Conservation (phyloP, 2,329 filamentous ascomycete genomes). For the Scolecobasidium constrictum region DNA sequence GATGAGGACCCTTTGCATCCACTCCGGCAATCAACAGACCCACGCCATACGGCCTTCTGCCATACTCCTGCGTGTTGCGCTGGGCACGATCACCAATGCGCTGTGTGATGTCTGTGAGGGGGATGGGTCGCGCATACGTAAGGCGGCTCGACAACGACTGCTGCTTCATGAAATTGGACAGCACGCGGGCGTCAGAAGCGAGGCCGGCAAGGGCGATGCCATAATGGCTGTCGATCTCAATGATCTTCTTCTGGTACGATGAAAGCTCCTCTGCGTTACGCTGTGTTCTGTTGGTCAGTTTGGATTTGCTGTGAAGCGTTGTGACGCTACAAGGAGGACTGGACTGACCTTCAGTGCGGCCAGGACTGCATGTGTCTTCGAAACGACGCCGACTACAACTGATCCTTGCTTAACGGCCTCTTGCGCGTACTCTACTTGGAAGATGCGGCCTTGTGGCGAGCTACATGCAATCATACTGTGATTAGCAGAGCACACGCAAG, state of each 20-base stretch:
- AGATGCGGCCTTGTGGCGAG: constrained; percentile 98
- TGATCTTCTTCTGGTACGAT: constrained; percentile 99
- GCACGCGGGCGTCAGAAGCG: constrained; percentile 92
- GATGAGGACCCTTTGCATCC: constrained; percentile 84
- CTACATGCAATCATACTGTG: too few relatives aligned
- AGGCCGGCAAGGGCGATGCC: constrained; percentile 94
- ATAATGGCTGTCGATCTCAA: constrained; percentile 89
- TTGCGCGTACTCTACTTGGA: constrained; percentile 97
- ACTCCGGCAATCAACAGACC: constrained; percentile 87
- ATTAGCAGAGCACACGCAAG: too few relatives aligned
- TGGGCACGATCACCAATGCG: constrained; percentile 95
- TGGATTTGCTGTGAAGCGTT: not conserved
- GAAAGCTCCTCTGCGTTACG: constrained; percentile 98
- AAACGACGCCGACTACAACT: constrained; percentile 90
- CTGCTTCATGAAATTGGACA: constrained; percentile 99
- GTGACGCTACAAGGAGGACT: too few relatives aligned
- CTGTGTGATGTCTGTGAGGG: constrained; percentile 75
- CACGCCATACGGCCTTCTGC: constrained; percentile 91
- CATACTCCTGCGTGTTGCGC: constrained; percentile 95
- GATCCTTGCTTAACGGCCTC: constrained; percentile 99
- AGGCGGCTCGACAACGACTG: constrained; percentile 93
- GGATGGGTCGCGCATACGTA: constrained; percentile 89
- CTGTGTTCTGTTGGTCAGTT: too few relatives aligned
- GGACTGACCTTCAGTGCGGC: constrained; percentile 91
- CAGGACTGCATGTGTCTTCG: constrained; percentile 95